Percentiles rank a stretch among this genome's conserved stretches.
phyloP scores from a whole-genome alignment of 2,329 filamentous ascomycete genomes.

The Aschersonia sp. region DNA sequence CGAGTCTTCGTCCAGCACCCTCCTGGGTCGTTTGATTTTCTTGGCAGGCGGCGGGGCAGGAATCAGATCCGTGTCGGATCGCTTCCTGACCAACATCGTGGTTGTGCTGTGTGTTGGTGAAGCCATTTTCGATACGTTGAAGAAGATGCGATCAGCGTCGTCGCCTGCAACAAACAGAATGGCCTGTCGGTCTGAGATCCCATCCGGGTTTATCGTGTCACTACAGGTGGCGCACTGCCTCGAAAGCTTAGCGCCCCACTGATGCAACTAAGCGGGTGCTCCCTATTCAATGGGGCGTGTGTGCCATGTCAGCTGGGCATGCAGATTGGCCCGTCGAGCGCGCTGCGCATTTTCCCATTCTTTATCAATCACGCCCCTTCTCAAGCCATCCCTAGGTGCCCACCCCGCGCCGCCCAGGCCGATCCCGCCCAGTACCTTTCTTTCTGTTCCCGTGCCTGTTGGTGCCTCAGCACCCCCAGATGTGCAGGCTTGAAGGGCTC shows the following conservation, averaged over 20 bases:
- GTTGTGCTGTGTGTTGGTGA: slow-evolving; percentile 1
- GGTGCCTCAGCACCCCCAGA: too few relatives aligned
- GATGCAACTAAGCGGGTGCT: slow-evolving; percentile 3
- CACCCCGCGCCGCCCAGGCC: not conserved
- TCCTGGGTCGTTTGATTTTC: slow-evolving; percentile 79
- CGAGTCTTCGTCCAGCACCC: slow-evolving; percentile 81
- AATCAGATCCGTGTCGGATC: slow-evolving; percentile 60
- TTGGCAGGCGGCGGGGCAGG: slow-evolving; percentile 73
- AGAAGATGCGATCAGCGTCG: too few relatives aligned
- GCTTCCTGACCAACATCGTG: slow-evolving; percentile 49
- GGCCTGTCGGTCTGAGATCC: too few relatives aligned
- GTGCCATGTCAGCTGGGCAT: not conserved
- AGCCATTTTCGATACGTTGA: not conserved
- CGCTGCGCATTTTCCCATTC: not conserved
- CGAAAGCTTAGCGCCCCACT: not conserved
- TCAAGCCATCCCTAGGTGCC: not conserved
- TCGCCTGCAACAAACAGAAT: too few relatives aligned
- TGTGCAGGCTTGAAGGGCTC: too few relatives aligned
- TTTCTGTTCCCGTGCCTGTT: not conserved
- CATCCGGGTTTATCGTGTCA: not conserved
- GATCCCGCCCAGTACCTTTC: not conserved
- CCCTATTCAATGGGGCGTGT: too few relatives aligned
- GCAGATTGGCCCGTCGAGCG: not conserved
- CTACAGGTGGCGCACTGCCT: not conserved
- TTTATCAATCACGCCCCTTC: not conserved